Conservation (phyloP, 208 protist species). For the Trypanosoma avium region DNA sequence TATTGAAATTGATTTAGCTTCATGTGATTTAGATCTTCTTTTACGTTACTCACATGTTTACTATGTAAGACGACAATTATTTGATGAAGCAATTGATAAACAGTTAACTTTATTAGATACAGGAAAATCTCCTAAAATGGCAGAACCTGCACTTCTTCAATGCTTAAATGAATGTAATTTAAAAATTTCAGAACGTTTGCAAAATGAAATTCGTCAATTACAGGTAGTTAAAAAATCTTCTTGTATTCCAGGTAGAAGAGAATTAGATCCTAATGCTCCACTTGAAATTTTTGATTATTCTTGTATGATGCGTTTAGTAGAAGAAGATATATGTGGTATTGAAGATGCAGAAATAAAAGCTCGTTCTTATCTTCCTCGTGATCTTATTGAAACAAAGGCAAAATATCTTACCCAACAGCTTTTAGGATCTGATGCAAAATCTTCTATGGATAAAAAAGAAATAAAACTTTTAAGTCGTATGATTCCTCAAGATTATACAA, state of each 20-base stretch:
- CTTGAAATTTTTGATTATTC: slow-evolving; percentile 77
- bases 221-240: slow-evolving; percentile 55
- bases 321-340: slow-evolving; percentile 63
- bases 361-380: slow-evolving; percentile 65
- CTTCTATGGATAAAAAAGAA: slow-evolving; percentile 73
- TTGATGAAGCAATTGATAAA: slow-evolving; percentile 75
- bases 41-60: slow-evolving; percentile 87
- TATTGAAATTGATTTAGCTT: slow-evolving; percentile 85
- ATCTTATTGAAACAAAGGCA: slow-evolving; percentile 56
- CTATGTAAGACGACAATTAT: slow-evolving; percentile 76
- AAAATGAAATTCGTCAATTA: slow-evolving; percentile 62
- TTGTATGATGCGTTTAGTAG: slow-evolving; percentile 90
- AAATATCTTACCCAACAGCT: slow-evolving; percentile 49
- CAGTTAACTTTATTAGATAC: slow-evolving; percentile 82
- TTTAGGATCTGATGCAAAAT: slow-evolving; percentile 29
- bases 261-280: slow-evolving; percentile 64
- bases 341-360: slow-evolving; percentile 79
- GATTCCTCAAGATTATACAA: slow-evolving; percentile 68
- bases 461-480: slow-evolving; percentile 72
- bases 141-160: slow-evolving; percentile 51
- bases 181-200: slow-evolving; percentile 41
- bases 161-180: slow-evolving; percentile 61
- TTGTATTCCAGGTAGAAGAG: slow-evolving; percentile 57
- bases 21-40: slow-evolving; percentile 81
- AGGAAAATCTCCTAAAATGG: slow-evolving; percentile 61